Evolutionary conservation across 2,329 filamentous ascomycete species (phyloP).

Genomic region (Dactylellina cionopaga): DNA sequence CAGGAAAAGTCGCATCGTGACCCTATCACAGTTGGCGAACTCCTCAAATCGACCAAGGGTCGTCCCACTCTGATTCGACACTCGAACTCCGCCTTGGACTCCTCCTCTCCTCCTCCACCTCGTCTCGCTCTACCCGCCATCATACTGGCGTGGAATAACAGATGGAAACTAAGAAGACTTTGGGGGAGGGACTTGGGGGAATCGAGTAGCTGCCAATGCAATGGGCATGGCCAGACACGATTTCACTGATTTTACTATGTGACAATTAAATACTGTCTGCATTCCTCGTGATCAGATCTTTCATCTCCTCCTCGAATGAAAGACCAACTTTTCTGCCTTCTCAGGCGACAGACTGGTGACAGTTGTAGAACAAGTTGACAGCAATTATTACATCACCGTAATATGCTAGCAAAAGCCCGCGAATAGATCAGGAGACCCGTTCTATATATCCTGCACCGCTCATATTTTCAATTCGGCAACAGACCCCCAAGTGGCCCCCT

Average conservation of each 20-base stretch:
- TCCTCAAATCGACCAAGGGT: conserved; percentile 41
- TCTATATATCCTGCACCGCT: conserved; percentile 28
- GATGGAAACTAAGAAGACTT: not conserved
- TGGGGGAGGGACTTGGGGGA: too few relatives aligned
- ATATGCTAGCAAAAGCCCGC: conserved; percentile 16
- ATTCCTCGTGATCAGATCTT: conserved; percentile 50
- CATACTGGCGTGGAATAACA: not conserved
- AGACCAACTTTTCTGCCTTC: conserved; percentile 39
- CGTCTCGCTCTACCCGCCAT: not conserved
- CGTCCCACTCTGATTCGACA: conserved; percentile 53
- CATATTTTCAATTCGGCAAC: conserved; percentile 20
- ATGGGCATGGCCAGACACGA: too few relatives aligned
- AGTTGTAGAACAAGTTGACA: conserved; percentile 47
- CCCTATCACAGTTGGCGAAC: conserved; percentile 49
- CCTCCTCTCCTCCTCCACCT: conserved; percentile 15
- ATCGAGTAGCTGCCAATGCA: not conserved
- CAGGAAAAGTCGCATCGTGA: conserved; percentile 37
- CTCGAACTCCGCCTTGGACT: conserved; percentile 50
- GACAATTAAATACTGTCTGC: conserved; percentile 53
- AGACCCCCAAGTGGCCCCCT: conserved; percentile 19
- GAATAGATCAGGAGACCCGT: conserved; percentile 42
- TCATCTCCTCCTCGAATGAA: conserved; percentile 52
- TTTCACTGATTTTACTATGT: conserved; percentile 47
- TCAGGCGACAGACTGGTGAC: conserved; percentile 52
- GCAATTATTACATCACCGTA: conserved; percentile 52